Base-by-base conservation (phyloP, 768 basidiomycete species). In the Asterophora parasitica region DNA sequence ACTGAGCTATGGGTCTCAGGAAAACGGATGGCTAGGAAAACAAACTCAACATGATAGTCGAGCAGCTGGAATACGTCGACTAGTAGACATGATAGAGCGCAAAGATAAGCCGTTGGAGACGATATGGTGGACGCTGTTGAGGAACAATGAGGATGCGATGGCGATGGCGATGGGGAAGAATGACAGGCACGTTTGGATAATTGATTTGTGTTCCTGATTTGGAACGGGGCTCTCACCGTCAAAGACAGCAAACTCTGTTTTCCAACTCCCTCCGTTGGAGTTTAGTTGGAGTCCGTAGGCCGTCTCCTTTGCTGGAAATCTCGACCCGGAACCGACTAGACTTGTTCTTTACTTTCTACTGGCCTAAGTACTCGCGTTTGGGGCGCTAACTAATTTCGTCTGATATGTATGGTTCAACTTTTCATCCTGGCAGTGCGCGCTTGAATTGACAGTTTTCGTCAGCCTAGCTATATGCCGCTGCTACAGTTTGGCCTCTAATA, bases 391-490 rank as follows among this genome's bases (percentile, higher is more conserved):
- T 44, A 49, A 42, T 49, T 48, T 35, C 28, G 23, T 46, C 31
- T 23, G 44, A 46, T 46, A 39, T 46, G 49, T 44, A 41, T 19
- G n/a, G 41, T 48, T 41, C 34, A 30, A 48, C 31, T n/a, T 44
- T 41, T 26, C n/a, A 30, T 16, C 15, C 15, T 13, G 6, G 2
- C 37, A 34, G 11, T 44, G 16, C n/a, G 42, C 28, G 49, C 17
- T n/a, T 26, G 16, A 13, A 26, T 19, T 50, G 42, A 55, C 53
- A 44, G 32, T 30, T 42, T 12, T 49, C 3, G 39, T 43, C 37
- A 41, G 40, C 48, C 13, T 51, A 46, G 33, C 34, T 43, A 28
- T 37, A 51, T 55, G 37, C 47, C 33, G 46, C 28, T 28, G 46
- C 34, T 39, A 36, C 43, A 51, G 30, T 26, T 28, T 35, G 37